Evolutionary conservation across 345 rosid species (phyloP), one percentile per base, ranked within the genome.

Genomic region (Eucalyptus regnans): DNA sequence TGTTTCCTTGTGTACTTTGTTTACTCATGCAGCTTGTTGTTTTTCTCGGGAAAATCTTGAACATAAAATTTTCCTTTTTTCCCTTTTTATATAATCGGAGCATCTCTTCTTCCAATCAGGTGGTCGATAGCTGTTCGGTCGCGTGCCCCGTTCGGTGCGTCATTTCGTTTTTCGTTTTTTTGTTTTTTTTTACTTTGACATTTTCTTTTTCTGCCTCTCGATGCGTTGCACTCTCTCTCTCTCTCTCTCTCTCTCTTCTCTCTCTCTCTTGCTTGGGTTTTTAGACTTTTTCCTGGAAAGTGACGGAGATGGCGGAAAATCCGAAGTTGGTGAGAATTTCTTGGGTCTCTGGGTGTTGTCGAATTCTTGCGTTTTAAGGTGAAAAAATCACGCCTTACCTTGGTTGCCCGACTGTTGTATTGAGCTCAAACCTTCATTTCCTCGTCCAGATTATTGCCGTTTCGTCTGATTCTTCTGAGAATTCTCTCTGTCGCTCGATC

Each of bases 251-350:
- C 51, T 85, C 89, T 85, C 60, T 80, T 4, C 25, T 43, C 12
- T 48, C 83, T 84, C 81, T 17, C 89, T 48, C 51, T 85, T 33
- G 7, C 58, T 68, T 18, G 52, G 80, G 83, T 54, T 83, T 56
- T 37, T 76, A 7, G 84, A 41, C 68, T 80, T 91, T 90, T 86
- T 90, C 88, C 66, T 50, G 76, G 90, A 91, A 88, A 91, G 87
- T 90, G 79, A 90, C 86, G 92, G 94, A 92, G 86, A 91, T 88
- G 93, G 93, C 92, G 94, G 96, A 93, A 49, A 92, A 90, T 87
- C 91, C 95, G 86, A 95, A 93, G 94, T 46, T 92, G 94, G 96
- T 93, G 83, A 93, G 94, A 49, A 64, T 84, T 84, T 43, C 44
- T 48, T 49, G 66, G 50, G 31, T 86, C 52, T 89, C 88, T 33